Conservation (phyloP, 495 filamentous ascomycete genomes). For the Evernia prunastri region DNA sequence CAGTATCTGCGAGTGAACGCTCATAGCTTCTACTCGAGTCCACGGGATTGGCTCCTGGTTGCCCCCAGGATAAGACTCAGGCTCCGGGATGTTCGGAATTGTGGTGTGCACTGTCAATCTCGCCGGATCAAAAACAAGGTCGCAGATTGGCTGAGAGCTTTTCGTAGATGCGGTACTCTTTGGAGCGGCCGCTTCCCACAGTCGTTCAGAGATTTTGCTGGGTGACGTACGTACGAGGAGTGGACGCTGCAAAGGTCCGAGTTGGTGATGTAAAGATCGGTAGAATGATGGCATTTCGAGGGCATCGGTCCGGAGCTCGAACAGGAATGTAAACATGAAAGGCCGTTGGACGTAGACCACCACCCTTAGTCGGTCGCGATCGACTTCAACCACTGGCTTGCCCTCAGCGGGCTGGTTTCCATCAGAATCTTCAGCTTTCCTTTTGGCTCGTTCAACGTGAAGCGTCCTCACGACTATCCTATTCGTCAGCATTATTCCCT, state of each 20-base stretch:
- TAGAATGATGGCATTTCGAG: slow-evolving; percentile 68
- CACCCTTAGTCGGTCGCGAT: slow-evolving; percentile 52
- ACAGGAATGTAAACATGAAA: slow-evolving; percentile 88
- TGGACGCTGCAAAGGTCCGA: slow-evolving; percentile 68
- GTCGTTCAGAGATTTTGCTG: slow-evolving; percentile 42
- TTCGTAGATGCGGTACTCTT: slow-evolving; percentile 29
- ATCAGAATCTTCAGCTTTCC: slow-evolving; percentile 17
- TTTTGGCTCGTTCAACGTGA: slow-evolving; percentile 34
- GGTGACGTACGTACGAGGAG: slow-evolving; percentile 61
- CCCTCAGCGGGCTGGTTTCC: not conserved
- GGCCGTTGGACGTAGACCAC: slow-evolving; percentile 73
- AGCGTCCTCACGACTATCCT: slow-evolving; percentile 47
- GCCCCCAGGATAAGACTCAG: slow-evolving; percentile 31
- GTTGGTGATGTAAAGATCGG: slow-evolving; percentile 71
- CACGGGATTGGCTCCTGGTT: slow-evolving; percentile 38
- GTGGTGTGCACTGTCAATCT: slow-evolving; percentile 72
- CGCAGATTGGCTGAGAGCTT: slow-evolving; percentile 56
- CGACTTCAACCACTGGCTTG: not conserved
- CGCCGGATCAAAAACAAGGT: slow-evolving; percentile 78
- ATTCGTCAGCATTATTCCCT: slow-evolving; percentile 34
- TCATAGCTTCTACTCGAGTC: slow-evolving; percentile 84
- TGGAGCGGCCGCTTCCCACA: slow-evolving; percentile 32
- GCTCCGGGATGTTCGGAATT: slow-evolving; percentile 83
- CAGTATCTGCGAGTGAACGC: slow-evolving; percentile 80
- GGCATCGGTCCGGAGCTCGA: slow-evolving; percentile 60